Percentiles rank a stretch among this genome's conserved stretches.
These are phyloP conservation scores for Zancudomyces culisetae DNA, from an alignment of 371 early-diverging fungal species.

Conservation along the genomic window DNA sequence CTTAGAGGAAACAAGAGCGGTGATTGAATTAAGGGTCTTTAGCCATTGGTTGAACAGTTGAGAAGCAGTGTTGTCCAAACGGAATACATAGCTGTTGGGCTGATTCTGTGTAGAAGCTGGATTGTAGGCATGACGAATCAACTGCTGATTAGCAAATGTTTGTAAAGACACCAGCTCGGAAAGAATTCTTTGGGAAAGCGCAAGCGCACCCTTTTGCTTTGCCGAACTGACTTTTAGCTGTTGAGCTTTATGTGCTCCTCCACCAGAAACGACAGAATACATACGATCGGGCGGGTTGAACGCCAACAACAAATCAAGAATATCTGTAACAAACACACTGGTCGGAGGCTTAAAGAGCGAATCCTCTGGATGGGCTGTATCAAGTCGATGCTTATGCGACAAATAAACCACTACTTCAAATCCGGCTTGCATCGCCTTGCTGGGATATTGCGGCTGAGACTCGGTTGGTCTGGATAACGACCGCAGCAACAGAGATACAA, in stretches of 20 bases:
- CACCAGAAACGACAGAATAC: background rate
- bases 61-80: background rate
- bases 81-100: too few species aligned
- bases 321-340: background rate
- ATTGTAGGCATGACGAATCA: background rate
- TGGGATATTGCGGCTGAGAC: conserved; percentile 1
- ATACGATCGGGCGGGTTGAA: conserved; percentile 1
- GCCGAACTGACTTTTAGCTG: background rate
- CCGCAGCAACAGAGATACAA: conserved; percentile 15
- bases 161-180: background rate
- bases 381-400: background rate
- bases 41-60: background rate
- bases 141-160: background rate
- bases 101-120: background rate
- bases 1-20: background rate
- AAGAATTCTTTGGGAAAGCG: background rate
- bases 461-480: conserved; percentile 15
- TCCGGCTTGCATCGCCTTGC: background rate
- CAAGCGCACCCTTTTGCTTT: background rate
- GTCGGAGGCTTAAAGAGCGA: too few species aligned
- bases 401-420: conserved; percentile 3
- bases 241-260: background rate
- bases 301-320: background rate
- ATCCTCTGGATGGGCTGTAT: background rate
- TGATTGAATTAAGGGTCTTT: background rate